These are phyloP conservation scores for Sporothrix humicola DNA, from an alignment of 2,329 filamentous ascomycete species.

Conservation along the genomic window DNA sequence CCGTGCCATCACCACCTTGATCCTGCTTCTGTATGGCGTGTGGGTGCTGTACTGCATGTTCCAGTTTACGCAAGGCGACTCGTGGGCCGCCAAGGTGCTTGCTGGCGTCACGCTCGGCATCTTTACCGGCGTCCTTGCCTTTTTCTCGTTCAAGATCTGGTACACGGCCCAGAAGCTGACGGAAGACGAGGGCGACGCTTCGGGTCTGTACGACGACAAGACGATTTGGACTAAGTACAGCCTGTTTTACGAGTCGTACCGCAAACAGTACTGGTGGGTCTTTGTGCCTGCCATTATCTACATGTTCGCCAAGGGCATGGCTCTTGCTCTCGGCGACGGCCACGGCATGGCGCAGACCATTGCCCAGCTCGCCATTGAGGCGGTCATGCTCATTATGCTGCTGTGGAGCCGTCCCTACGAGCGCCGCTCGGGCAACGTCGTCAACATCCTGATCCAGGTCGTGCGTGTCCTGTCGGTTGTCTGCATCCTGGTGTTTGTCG, in stretches of 20 bases:
- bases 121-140: constrained; percentile 81
- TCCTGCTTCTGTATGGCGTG: constrained; percentile 88
- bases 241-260: constrained; percentile 95
- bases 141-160: constrained; percentile 86
- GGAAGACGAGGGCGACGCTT: constrained; percentile 73
- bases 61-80: constrained; percentile 92
- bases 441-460: constrained; percentile 90
- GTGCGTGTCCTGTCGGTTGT: constrained; percentile 87
- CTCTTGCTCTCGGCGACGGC: constrained; percentile 83
- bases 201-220: constrained; percentile 84
- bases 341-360: constrained; percentile 82
- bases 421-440: constrained; percentile 83
- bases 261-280: constrained; percentile 94
- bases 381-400: constrained; percentile 76
- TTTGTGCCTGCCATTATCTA: constrained; percentile 90
- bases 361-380: constrained; percentile 81
- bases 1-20: constrained; percentile 85
- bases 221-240: constrained; percentile 93
- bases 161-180: constrained; percentile 75
- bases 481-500: constrained; percentile 91
- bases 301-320: constrained; percentile 85
- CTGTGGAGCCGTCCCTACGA: constrained; percentile 87
- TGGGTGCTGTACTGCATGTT: constrained; percentile 97
- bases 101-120: constrained; percentile 79
- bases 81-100: constrained; percentile 86